Evolutionary conservation across 805 yeast species (phyloP).

Genomic region (Clavispora asparagi): DNA sequence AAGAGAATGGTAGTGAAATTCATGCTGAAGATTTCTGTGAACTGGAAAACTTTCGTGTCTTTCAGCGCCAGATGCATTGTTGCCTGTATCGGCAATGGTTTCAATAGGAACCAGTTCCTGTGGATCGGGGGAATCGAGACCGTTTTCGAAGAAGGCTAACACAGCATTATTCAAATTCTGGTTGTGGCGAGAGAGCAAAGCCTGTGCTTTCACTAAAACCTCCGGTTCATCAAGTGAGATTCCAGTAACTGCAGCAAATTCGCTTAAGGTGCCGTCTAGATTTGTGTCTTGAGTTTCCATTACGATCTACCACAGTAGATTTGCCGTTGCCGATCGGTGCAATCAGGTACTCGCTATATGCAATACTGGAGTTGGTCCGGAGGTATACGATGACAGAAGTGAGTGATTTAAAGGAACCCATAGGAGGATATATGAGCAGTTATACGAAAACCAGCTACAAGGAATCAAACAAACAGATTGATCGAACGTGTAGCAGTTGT

Average conservation of each 20-base stretch:
- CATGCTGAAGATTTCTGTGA: constrained; percentile 22
- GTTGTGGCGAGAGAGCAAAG: constrained; percentile 17
- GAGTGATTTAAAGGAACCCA: too few relatives aligned
- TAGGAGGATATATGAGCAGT: too few relatives aligned
- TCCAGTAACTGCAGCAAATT: constrained; percentile 13
- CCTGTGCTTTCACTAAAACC: constrained; percentile 6
- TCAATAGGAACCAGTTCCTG: constrained; percentile 3
- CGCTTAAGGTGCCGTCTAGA: constrained; percentile 9
- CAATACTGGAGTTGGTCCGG: neutral
- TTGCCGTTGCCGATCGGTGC: neutral
- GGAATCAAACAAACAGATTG: too few relatives aligned
- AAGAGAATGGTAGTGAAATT: constrained; percentile 21
- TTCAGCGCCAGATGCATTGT: constrained; percentile 7
- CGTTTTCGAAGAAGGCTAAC: constrained; percentile 54
- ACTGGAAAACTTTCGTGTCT: constrained; percentile 4
- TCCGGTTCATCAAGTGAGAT: constrained; percentile 10
- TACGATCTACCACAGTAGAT: neutral
- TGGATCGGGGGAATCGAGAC: constrained; percentile 23
- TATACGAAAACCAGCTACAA: too few relatives aligned
- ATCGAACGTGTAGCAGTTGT: too few relatives aligned
- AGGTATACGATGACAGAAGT: too few relatives aligned
- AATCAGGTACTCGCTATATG: neutral
- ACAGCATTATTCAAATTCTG: constrained; percentile 61
- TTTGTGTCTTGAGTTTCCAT: constrained; percentile 8
- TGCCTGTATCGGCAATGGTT: neutral